Conservation (phyloP, 2,329 filamentous ascomycete genomes). For the Hypoxylon sp. region DNA sequence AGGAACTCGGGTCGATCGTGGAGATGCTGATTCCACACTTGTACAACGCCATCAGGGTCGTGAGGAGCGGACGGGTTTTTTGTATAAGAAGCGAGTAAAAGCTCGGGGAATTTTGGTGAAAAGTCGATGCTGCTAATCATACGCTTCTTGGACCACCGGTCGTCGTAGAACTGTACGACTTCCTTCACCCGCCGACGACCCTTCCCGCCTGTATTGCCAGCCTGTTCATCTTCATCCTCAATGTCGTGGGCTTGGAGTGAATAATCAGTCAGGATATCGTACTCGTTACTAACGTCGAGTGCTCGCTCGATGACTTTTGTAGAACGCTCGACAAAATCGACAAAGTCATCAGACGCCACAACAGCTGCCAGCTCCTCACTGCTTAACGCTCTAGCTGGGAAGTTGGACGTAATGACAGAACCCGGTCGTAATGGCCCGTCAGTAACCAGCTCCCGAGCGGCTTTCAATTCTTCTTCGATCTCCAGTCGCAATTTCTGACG, state of each 20-base stretch:
- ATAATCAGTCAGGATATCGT: slow-evolving; percentile 96
- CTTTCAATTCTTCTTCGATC: slow-evolving; percentile 91
- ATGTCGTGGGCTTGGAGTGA: slow-evolving; percentile 82
- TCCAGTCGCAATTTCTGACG: slow-evolving; percentile 87
- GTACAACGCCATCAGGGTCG: slow-evolving; percentile 92
- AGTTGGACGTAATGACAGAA: slow-evolving; percentile 67
- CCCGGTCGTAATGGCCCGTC: slow-evolving; percentile 66
- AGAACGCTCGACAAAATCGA: slow-evolving; percentile 94
- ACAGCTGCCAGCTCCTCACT: slow-evolving; percentile 91
- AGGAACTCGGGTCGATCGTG: slow-evolving; percentile 96
- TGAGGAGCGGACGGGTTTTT: slow-evolving; percentile 97
- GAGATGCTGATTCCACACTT: slow-evolving; percentile 97
- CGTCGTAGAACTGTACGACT: slow-evolving; percentile 92
- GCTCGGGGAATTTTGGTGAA: slow-evolving; percentile 93
- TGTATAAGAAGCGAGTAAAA: slow-evolving; percentile 94
- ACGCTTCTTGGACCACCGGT: slow-evolving; percentile 95
- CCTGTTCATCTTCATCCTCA: slow-evolving; percentile 86
- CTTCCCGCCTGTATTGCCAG: slow-evolving; percentile 77
- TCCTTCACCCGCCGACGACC: slow-evolving; percentile 85
- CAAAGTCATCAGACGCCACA: slow-evolving; percentile 91
- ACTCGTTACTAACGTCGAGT: slow-evolving; percentile 83
- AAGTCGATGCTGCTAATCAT: slow-evolving; percentile 98
- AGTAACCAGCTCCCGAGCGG: slow-evolving; percentile 73
- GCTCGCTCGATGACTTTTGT: slow-evolving; percentile 98
- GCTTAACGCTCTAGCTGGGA: slow-evolving; percentile 84